Conservation (phyloP, 257 asterid species). For the Solanum lignicaule region DNA sequence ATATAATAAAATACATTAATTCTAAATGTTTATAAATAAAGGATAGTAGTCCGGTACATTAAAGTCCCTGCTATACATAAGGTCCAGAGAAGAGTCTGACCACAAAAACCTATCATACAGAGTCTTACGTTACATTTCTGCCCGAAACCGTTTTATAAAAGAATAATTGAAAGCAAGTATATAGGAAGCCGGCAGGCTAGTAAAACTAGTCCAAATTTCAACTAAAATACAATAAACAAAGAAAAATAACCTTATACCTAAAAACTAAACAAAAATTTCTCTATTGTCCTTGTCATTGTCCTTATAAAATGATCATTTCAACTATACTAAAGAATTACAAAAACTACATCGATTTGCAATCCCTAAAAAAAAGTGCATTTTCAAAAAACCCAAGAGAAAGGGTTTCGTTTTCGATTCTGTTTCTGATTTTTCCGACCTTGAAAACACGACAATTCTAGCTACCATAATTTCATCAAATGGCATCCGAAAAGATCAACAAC, state of each 20-base stretch:
- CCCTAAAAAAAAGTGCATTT: background rate
- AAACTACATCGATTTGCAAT: background rate
- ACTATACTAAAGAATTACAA: background rate
- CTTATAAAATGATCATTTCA: background rate
- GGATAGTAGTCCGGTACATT: too few species aligned
- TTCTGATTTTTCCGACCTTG: background rate
- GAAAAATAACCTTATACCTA: background rate
- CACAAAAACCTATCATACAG: too few species aligned
- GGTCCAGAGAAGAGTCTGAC: too few species aligned
- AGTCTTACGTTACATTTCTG: too few species aligned
- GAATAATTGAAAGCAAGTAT: background rate
- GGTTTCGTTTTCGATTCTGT: background rate
- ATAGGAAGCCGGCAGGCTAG: background rate
- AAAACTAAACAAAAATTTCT: background rate
- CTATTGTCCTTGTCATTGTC: background rate
- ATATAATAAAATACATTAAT: too few species aligned
- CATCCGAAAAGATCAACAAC: conserved; percentile 13
- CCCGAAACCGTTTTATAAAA: too few species aligned
- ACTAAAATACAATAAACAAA: background rate
- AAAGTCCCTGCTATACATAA: too few species aligned
- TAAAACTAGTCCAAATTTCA: background rate
- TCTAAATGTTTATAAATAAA: too few species aligned
- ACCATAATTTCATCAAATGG: conserved; percentile 16
- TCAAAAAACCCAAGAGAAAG: background rate
- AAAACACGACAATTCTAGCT: background rate